Conservation (phyloP, 2,329 filamentous ascomycete species). For the Ambrosiella cleistominuta region DNA sequence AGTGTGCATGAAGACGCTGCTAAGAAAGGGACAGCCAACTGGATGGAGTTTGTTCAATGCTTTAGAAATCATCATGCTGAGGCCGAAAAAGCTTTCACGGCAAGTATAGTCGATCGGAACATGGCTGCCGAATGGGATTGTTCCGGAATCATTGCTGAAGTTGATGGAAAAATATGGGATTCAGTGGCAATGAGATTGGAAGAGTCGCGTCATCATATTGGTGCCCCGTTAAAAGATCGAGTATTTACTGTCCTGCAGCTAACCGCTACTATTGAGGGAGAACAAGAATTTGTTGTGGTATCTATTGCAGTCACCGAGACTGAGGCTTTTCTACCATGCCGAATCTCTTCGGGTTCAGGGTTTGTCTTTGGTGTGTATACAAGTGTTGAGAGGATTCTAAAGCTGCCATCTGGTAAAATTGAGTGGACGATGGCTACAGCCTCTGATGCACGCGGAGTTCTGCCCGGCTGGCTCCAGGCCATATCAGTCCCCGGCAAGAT, state of each 20-base stretch:
- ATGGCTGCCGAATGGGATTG: conserved; percentile 25
- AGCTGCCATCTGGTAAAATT: conserved; percentile 28
- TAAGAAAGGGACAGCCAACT: conserved; percentile 36
- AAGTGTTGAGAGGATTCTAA: conserved; percentile 44
- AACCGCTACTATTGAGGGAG: conserved; percentile 21
- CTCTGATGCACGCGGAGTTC: conserved; percentile 47
- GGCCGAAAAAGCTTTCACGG: conserved; percentile 25
- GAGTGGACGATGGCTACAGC: conserved; percentile 69
- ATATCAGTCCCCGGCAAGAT: conserved; percentile 43
- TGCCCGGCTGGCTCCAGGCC: conserved; percentile 51
- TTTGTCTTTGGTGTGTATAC: conserved; percentile 42
- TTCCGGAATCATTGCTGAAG: conserved; percentile 22
- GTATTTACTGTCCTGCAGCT: conserved; percentile 51
- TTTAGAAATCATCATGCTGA: conserved; percentile 34
- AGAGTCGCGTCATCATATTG: conserved; percentile 50
- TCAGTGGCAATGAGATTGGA: conserved; percentile 33
- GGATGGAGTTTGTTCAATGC: conserved; percentile 43
- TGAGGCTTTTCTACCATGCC: conserved; percentile 37
- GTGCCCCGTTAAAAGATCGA: conserved; percentile 41
- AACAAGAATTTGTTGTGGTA: conserved; percentile 36
- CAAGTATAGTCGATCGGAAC: conserved; percentile 22
- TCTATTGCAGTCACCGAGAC: conserved; percentile 31
- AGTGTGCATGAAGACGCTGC: conserved; percentile 41
- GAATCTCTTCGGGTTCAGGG: conserved; percentile 38
- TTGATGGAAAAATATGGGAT: conserved; percentile 26